Evolutionary conservation across 257 asterid genomes (phyloP), one percentile per base, ranked within the genome.

Genomic region (Parsonsia alboflavescens): DNA sequence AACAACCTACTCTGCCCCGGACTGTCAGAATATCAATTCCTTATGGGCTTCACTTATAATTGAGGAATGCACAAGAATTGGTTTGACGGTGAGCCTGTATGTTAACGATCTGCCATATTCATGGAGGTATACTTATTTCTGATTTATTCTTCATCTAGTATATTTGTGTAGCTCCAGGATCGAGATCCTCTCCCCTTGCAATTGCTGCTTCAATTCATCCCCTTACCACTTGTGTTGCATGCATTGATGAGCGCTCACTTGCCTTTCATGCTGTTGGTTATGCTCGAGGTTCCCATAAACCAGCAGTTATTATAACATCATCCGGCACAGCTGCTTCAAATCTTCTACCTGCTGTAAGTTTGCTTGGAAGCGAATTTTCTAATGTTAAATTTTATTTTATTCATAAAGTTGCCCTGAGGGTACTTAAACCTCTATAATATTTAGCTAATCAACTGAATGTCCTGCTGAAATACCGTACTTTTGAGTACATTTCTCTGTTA

Each of bases 241-340:
- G 99, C 90, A 86, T 94, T 30, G 98, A 94, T 62, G 99, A 94
- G 74, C 92, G 99, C 39, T 89, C 99, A 50, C 97, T 92, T 33
- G 93, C 99, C 81, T 94, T 92, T 83, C 96, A 94, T 78, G 99
- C 98, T 64, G 92, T 92, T 79, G 99, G 99, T 74, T 94, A 88
- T 83, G 99, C 96, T 81, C 88, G 89, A 85, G 97, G 99, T 72
- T 92, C 97, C 58, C 77, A 76, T 13, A 89, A 85, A 83, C 96
- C 99, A 28, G 97, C 98, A 30, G 93, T 92, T 59, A 59, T 94
- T 76, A 94, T 94, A 72, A 94, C 99, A 65, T 89, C 99, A 74
- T 94, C 99, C 26, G 99, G 99, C 84, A 94, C 99, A 19, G 99
- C 99, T 15, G 97, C 92, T 80, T 83, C 99, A 64, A 94, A 94